Evolutionary conservation across 495 filamentous ascomycete species (phyloP).

Genomic region (Parmelia sp.): DNA sequence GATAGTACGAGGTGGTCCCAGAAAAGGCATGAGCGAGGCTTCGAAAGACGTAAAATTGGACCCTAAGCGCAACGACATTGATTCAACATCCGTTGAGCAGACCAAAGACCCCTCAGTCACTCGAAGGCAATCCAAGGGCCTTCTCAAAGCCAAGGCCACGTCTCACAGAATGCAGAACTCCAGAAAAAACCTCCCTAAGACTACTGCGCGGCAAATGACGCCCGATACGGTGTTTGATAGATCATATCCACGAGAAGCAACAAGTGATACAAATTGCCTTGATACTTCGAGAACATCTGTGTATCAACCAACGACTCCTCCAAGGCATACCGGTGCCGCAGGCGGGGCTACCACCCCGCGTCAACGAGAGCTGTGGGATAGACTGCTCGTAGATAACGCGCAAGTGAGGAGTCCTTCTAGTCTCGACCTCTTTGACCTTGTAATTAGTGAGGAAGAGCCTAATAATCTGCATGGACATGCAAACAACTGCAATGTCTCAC

Average conservation of each 20-base stretch:
- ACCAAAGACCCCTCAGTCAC: neutral
- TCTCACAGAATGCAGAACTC: neutral
- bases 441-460: neutral
- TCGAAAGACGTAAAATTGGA: neutral
- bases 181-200: neutral
- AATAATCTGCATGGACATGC: neutral
- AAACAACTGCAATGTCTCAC: neutral
- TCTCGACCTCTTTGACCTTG: slow-evolving; percentile 9
- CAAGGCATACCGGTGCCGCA: neutral
- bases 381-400: slow-evolving; percentile 19
- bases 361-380: slow-evolving; percentile 27
- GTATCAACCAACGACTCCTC: slow-evolving; percentile 15
- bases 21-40: neutral
- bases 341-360: slow-evolving; percentile 26
- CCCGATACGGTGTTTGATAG: neutral
- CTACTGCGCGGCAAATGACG: neutral
- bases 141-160: neutral
- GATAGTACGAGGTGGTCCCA: neutral
- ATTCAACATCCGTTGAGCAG: neutral
- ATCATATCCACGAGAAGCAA: neutral
- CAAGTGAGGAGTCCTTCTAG: slow-evolving; percentile 11
- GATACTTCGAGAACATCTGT: neutral
- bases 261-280: too few species aligned
- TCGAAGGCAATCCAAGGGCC: neutral
- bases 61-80: neutral